Percentiles rank a stretch among this genome's conserved stretches.
phyloP scores from a whole-genome alignment of 1,284 basidiomycete species.

The Athelia psychrophila region DNA sequence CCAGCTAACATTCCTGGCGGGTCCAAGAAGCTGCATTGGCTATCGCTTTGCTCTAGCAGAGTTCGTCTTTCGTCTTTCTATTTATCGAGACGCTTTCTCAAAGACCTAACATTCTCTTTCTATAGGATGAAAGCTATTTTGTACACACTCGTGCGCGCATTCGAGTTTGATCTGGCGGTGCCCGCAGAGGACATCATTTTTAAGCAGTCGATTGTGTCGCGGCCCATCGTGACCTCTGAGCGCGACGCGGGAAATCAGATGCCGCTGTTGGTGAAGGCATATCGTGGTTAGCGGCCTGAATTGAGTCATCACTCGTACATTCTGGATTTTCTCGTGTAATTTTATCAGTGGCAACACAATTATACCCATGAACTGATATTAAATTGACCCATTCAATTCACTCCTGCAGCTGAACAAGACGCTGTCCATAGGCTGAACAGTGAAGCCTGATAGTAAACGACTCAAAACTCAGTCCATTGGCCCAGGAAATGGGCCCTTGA shows the following conservation, averaged over 20 bases:
- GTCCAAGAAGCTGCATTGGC: constrained; percentile 62
- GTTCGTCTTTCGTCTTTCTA: constrained; percentile 29
- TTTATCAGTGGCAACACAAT: too few species aligned
- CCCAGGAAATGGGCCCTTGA: too few species aligned
- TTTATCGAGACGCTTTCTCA: constrained; percentile 5
- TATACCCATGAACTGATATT: too few species aligned
- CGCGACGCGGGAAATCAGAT: too few species aligned
- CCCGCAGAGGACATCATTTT: constrained; percentile 37
- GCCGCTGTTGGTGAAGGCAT: constrained; percentile 11
- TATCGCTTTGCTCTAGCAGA: constrained; percentile 70
- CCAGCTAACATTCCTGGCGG: constrained; percentile 58
- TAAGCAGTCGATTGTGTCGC: constrained; percentile 33
- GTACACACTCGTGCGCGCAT: constrained; percentile 50
- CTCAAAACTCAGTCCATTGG: too few species aligned
- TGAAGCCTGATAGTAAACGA: too few species aligned
- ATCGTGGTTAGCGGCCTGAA: too few species aligned
- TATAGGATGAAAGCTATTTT: constrained; percentile 57
- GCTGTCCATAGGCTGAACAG: too few species aligned
- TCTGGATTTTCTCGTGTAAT: too few species aligned
- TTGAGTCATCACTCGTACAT: too few species aligned
- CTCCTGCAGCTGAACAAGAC: too few species aligned
- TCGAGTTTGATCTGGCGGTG: constrained; percentile 52
- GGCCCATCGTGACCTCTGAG: constrained; percentile 30
- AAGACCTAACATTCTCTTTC: background rate
- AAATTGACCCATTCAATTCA: too few species aligned